These are phyloP conservation scores for Cucumis sativus DNA, from an alignment of 306 rosid genomes.

Conservation along the genomic window Cucumber_9930_V3 NC_026660.2:28586001-28586500, in stretches of 20 bases:
- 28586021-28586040: no score
- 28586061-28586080: neutral
- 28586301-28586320: neutral
- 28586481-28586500: neutral
- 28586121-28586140: neutral
- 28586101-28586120: neutral
- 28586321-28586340: neutral
- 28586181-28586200: neutral
- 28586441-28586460: neutral
- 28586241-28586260: neutral
- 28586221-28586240: neutral
- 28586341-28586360: neutral
- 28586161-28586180: neutral
- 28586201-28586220: neutral
- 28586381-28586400: neutral
- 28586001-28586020: no score
- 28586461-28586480: neutral
- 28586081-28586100: neutral
- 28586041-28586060: neutral
- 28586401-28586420: neutral
- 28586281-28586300: neutral
- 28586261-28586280: neutral
- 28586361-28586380: neutral
- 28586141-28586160: neutral
- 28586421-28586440: neutral